Conservation (phyloP, 164 flowering plant species). For the Saururus chinensis region DNA sequence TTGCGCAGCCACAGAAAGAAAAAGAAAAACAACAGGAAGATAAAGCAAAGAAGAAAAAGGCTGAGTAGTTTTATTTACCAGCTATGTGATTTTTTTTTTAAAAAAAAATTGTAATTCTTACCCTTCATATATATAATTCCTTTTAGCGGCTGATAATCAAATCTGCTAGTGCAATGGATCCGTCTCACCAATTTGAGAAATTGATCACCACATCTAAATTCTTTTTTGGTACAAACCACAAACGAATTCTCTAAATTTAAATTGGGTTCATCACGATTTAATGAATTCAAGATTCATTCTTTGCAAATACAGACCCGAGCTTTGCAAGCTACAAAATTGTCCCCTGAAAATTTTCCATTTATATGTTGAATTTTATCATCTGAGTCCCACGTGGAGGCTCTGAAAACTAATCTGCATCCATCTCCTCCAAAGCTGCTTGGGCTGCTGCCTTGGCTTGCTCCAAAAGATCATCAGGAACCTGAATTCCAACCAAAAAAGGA, state of each 20-base stretch:
- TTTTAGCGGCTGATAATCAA: too few species aligned
- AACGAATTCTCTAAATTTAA: too few species aligned
- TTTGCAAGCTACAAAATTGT: neutral
- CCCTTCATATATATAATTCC: too few species aligned
- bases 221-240: too few species aligned
- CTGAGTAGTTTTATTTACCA: neutral
- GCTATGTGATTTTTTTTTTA: too few species aligned
- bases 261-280: neutral
- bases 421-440: constrained; percentile 53
- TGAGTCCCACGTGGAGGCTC: neutral
- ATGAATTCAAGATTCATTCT: neutral
- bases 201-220: too few species aligned
- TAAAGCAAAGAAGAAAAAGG: neutral
- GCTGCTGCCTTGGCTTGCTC: constrained; percentile 55
- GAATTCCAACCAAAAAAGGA: constrained; percentile 5
- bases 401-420: constrained; percentile 65
- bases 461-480: constrained; percentile 49
- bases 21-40: constrained; percentile 3
- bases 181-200: too few species aligned
- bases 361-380: neutral
- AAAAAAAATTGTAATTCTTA: neutral
- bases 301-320: neutral
- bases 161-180: too few species aligned
- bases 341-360: neutral
- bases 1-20: constrained; percentile 27